These are phyloP conservation scores for Pseudozyma hubeiensis DNA, from an alignment of 1,284 basidiomycete genomes.

Conservation along the genomic window DNA sequence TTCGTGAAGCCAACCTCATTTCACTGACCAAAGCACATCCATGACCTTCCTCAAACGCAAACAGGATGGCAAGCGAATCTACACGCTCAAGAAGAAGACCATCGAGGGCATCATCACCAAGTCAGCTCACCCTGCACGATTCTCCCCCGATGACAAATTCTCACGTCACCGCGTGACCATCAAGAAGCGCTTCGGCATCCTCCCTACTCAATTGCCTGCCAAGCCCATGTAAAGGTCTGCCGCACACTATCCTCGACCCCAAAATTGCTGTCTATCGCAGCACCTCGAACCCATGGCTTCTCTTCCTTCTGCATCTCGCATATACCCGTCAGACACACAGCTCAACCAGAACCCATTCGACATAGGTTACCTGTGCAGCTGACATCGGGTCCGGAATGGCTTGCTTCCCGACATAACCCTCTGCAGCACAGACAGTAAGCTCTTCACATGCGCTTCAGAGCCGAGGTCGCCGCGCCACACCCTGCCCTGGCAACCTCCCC, in stretches of 20 bases:
- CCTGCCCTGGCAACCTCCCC: constrained; percentile 9
- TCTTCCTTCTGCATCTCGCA: constrained; percentile 5
- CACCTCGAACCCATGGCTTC: background rate
- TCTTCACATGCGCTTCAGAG: too few species aligned
- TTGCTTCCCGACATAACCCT: background rate
- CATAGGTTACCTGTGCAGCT: background rate
- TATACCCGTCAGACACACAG: constrained; percentile 39
- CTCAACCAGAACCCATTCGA: background rate
- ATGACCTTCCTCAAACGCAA: background rate
- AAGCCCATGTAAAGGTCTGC: constrained; percentile 53
- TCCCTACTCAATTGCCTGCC: constrained; percentile 59
- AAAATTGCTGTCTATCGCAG: background rate
- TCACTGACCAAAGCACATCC: background rate
- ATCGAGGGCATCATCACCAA: constrained; percentile 62
- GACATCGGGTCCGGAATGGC: constrained; percentile 3
- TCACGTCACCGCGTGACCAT: constrained; percentile 66
- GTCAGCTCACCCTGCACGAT: constrained; percentile 66
- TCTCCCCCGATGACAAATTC: constrained; percentile 69
- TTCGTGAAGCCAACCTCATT: too few species aligned
- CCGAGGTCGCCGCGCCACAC: background rate
- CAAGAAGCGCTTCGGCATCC: constrained; percentile 66
- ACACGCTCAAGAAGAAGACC: constrained; percentile 67
- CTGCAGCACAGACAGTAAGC: too few species aligned
- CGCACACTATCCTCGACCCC: too few species aligned
- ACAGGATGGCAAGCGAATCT: constrained; percentile 66